Base-by-base conservation (phyloP, 768 basidiomycete species). In the Dendrothele bispora region DNA sequence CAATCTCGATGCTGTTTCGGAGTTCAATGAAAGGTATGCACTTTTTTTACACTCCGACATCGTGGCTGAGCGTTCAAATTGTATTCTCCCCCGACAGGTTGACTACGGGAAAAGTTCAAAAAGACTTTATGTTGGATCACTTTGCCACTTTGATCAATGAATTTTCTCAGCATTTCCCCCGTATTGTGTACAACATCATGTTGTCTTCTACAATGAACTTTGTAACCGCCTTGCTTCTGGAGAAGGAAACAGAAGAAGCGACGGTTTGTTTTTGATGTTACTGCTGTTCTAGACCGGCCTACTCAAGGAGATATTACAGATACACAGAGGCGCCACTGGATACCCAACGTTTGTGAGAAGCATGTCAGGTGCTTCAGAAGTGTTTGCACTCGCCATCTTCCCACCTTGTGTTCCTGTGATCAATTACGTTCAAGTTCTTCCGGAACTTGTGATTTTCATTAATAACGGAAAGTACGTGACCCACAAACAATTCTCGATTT, bases 391-490 rank as follows among this genome's bases (percentile, higher is more conserved):
- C 40, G 65, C 70, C 56, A 59, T 65, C 11, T 77, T 73, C 46
- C 63, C 67, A 5, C 35, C 48, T 3, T 56, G 62, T 3, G 41
- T 71, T 7, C 65, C 68, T 3, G 24, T 71, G 12, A 49, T 52
- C 22, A 49, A 59, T 3, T 74, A 71, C 38, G 57, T 67, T 18
- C 73, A 73, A 46, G 62, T 64, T 15, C 51, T 75, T 27, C 73
- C 71, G 1, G 69, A 72, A 32, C 53, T 70, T n/a, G 57, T 56
- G 11, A 44, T 57, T 11, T 66, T 57, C 50, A 61, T 69, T 21
- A 58, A 65, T 24, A 63, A 66, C 20, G 59, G 50, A 40, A 75
- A 75, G 74, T 74, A 20, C 43, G 68, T 61, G 12, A n/a, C n/a
- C n/a, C n/a, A n/a, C n/a, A n/a, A n/a, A n/a, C n/a, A n/a, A n/a